Evolutionary conservation across 768 basidiomycete genomes (phyloP), one percentile per base, ranked within the genome.

Genomic region (Lactarius quietus): DNA sequence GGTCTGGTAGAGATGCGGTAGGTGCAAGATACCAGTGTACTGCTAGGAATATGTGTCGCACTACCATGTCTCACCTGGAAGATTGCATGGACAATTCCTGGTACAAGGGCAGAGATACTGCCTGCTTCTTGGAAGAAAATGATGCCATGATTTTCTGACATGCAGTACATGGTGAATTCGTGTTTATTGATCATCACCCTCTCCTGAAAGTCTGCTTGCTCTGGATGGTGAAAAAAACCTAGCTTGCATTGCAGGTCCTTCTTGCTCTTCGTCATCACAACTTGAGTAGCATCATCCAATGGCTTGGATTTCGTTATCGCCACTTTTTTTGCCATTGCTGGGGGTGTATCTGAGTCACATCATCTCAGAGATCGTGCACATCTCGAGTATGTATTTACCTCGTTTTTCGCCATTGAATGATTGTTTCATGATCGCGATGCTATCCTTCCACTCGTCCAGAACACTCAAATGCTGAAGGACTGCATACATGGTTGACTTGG

Each of bases 81-180:
- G 12, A 58, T 58, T n/a, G 38, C 28, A 18, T 7, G 39, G 28
- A 58, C 26, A 6, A 29, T 28, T 39, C 39, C 57, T 3, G 26
- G 57, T 12, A 58, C 57, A 6, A 58, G 57, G 26, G 57, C 28
- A 41, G 12, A 12, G 36, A 12, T 9, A 36, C 12, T 10, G 36
- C 36, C 36, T 36, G 36, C 36, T 9, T 36, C 59, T 35, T 51
- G 59, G 12, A 59, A 59, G 45, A n/a, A 59, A 59, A 48, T 36
- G 15, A 51, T 28, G 43, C 59, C 14, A 14, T 59, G 59, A 6
- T 17, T 59, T n/a, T 59, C 28, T 0, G 31, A 59, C 29, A 29
- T 33, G 20, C 33, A 10, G 45, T 59, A 51, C 12, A 38, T 57
- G 8, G 38, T 36, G n/a, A 57, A 38, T 28, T 57, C 56, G 26